Percentiles rank a stretch among this genome's conserved stretches.
Evolutionary conservation across 1,139 yeast genomes (phyloP).

Genomic region (Taphrina flavorubra): DNA sequence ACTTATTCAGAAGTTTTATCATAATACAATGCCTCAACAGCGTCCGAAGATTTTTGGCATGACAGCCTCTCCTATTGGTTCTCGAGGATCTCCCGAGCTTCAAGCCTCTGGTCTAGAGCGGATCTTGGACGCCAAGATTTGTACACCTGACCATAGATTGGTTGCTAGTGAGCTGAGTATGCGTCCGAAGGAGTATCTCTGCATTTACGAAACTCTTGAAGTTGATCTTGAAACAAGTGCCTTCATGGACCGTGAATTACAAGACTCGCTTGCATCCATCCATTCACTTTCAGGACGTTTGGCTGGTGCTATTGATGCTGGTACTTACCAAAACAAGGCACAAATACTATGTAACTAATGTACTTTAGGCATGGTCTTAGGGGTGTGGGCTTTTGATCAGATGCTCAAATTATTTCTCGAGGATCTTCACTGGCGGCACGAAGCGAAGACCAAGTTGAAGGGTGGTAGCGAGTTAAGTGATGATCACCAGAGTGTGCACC

Average conservation of each 20-base stretch:
- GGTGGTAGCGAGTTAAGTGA: background rate
- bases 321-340: background rate
- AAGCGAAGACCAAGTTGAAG: constrained; percentile 10
- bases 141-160: constrained; percentile 25
- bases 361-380: background rate
- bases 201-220: constrained; percentile 6
- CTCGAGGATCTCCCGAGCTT: constrained; percentile 15
- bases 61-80: constrained; percentile 45
- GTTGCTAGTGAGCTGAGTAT: background rate
- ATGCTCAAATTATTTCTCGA: constrained; percentile 1
- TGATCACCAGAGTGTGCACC: background rate
- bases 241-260: background rate
- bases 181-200: constrained; percentile 26
- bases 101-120: constrained; percentile 34
- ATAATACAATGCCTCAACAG: constrained; percentile 5
- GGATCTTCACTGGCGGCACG: constrained; percentile 1
- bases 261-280: background rate
- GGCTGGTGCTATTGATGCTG: constrained; percentile 4
- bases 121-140: constrained; percentile 34
- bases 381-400: constrained; percentile 6
- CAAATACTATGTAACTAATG: background rate
- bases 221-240: too few species aligned
- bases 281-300: background rate
- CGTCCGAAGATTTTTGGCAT: constrained; percentile 45
- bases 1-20: constrained; percentile 42